Evolutionary conservation across 1,284 basidiomycete species (phyloP), one percentile per base, ranked within the genome.

Genomic region (Polyporus tsugae): DNA sequence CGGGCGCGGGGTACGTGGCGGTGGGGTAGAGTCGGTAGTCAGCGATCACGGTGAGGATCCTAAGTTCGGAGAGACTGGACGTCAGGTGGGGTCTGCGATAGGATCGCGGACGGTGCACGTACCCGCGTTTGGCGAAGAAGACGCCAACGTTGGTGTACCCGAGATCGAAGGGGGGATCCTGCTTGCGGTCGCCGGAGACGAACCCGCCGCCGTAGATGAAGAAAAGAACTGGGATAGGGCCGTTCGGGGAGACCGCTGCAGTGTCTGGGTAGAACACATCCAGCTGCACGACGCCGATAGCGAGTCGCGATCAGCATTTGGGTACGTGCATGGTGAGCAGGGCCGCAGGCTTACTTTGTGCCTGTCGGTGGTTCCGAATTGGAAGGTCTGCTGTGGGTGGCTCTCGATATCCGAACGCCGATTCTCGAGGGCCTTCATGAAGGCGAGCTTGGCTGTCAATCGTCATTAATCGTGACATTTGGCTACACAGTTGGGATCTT

Each of bases 201-300:
- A 89, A 89, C 1, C 89, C 89, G 5, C 90, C 90, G 0, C 90
- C 90, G 69, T 91, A 91, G 49, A 87, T 70, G 76, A 86, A 91
- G 76, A 91, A 86, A 22, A 92, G 76, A n/a, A 91, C 80, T 0
- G 88, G 87, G 0, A 82, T 80, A 68, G 82, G 83, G 4, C 74
- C 78, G 4, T 65, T 60, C 4, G 58, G 22, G 7, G 74, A 66
- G 1, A 60, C 9, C 0, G 74, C 70, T 10, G 69, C 67, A 0
- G 77, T 68, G 1, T 80, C 69, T 0, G 90, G 89, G 73, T 88
- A 89, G 74, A 89, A 91, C 0, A 90, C 81, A 68, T 88, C 87
- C 13, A 88, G 79, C 86, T 87, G 64, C 6, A 60, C n/a, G 10
- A 7, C n/a, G 36, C 6, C 19, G 46, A 35, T 39, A 29, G 29